Conservation (phyloP, 768 basidiomycete genomes). For the Rhodosporidiobolus odoratus region DNA sequence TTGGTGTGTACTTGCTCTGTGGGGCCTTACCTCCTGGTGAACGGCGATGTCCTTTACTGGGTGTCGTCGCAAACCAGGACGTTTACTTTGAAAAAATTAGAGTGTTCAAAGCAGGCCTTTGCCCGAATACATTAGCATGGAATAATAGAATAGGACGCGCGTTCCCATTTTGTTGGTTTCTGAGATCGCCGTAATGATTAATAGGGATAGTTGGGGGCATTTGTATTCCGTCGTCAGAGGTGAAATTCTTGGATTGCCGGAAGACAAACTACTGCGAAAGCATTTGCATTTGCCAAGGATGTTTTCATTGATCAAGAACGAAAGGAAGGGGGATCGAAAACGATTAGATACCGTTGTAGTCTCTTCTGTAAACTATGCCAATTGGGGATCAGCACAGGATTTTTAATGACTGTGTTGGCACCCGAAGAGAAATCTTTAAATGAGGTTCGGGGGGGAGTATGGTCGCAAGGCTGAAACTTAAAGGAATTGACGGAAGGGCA, state of each 20-base stretch:
- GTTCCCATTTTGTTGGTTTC: constrained; percentile 78
- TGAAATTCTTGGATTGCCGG: constrained; percentile 78
- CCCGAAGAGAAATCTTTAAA: constrained; percentile 77
- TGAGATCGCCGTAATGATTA: constrained; percentile 74
- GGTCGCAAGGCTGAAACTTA: constrained; percentile 72
- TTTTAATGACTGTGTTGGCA: constrained; percentile 67
- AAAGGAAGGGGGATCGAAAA: constrained; percentile 81
- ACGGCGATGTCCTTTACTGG: too few species aligned
- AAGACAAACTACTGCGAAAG: constrained; percentile 77
- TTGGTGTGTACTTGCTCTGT: too few species aligned
- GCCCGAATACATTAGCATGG: constrained; percentile 77
- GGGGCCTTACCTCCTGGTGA: too few species aligned
- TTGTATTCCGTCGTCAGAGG: constrained; percentile 75
- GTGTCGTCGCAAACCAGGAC: too few species aligned
- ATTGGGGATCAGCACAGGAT: constrained; percentile 69
- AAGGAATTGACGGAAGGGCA: constrained; percentile 79
- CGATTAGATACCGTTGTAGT: constrained; percentile 78
- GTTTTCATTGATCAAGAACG: constrained; percentile 80
- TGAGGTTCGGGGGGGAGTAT: constrained; percentile 78
- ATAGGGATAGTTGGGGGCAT: constrained; percentile 78
- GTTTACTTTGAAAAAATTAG: constrained; percentile 80
- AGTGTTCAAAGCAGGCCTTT: constrained; percentile 73
- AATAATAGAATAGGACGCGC: constrained; percentile 75
- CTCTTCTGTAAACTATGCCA: constrained; percentile 78
- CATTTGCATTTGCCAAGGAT: constrained; percentile 80